Evolutionary conservation across 805 yeast species (phyloP).

Genomic region (Kuraishia ogatae): DNA sequence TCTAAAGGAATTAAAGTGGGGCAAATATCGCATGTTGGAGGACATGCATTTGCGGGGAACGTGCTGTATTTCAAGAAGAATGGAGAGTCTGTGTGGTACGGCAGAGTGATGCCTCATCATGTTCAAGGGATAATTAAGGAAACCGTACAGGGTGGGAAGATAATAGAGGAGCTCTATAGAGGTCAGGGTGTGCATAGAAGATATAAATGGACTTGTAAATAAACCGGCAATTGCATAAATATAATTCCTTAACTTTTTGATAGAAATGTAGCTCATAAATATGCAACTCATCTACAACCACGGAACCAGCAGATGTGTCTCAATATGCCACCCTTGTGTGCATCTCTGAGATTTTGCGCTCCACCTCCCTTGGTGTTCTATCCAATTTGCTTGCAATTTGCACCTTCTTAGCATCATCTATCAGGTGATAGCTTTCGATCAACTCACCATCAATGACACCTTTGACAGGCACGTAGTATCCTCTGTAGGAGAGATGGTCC

Average conservation of each 20-base stretch:
- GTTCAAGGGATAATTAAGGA: conserved; percentile 59
- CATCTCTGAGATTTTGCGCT: conserved; percentile 42
- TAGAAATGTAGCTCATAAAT: too few relatives aligned
- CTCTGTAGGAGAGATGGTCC: conserved; percentile 57
- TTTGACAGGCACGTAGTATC: conserved; percentile 76
- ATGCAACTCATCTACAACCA: background rate
- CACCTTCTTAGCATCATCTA: conserved; percentile 25
- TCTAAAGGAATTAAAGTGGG: conserved; percentile 35
- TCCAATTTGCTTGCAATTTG: conserved; percentile 33
- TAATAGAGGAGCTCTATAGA: conserved; percentile 51
- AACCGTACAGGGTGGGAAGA: conserved; percentile 37
- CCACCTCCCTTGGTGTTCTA: conserved; percentile 38
- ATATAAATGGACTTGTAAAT: background rate
- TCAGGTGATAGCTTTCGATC: conserved; percentile 45
- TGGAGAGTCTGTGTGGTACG: conserved; percentile 61
- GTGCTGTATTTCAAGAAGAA: conserved; percentile 43
- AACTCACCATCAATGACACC: conserved; percentile 84
- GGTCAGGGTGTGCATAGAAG: conserved; percentile 21
- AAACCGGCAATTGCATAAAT: background rate
- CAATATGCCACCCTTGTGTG: conserved; percentile 32
- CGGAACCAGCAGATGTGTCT: background rate
- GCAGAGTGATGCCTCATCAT: conserved; percentile 55
- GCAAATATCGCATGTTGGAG: conserved; percentile 69
- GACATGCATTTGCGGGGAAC: conserved; percentile 84
- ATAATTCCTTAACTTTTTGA: too few relatives aligned